Evolutionary conservation across 2,329 filamentous ascomycete genomes (phyloP).

Genomic region (Monilinia fructicola): DNA sequence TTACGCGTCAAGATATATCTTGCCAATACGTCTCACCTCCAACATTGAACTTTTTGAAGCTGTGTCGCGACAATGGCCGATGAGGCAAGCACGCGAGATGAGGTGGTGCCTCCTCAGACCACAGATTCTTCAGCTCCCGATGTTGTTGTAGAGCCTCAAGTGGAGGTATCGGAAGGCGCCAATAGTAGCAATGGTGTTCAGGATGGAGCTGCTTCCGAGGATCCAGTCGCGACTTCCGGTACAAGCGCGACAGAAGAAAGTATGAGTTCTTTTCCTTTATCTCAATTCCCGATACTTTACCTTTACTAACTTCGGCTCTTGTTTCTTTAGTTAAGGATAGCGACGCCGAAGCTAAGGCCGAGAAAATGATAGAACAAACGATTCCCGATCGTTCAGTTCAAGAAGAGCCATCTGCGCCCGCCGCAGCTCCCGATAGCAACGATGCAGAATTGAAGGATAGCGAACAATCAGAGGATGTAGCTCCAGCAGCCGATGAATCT

Average conservation of each 20-base stretch:
- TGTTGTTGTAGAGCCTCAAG: conserved; percentile 26
- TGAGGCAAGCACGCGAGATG: conserved; percentile 32
- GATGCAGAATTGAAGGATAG: conserved; percentile 42
- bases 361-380: conserved; percentile 33
- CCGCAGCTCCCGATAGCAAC: conserved; percentile 31
- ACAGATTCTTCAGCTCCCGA: conserved; percentile 27
- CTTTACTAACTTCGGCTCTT: conserved; percentile 29
- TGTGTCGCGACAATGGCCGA: conserved; percentile 38
- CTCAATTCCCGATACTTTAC: conserved; percentile 22
- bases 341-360: conserved; percentile 16
- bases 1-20: conserved; percentile 31
- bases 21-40: conserved; percentile 23
- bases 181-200: conserved; percentile 29
- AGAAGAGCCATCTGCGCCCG: conserved; percentile 29
- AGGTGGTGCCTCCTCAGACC: conserved; percentile 25
- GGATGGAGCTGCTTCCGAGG: conserved; percentile 27
- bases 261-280: conserved; percentile 28
- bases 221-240: conserved; percentile 34
- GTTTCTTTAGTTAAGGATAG: conserved; percentile 31
- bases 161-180: conserved; percentile 27
- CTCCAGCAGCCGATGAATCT: conserved; percentile 34
- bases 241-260: conserved; percentile 29
- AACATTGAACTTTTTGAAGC: conserved; percentile 22
- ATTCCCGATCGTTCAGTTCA: conserved; percentile 24
- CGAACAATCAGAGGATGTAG: conserved; percentile 38